Percentiles rank a stretch among this genome's conserved stretches.
These are phyloP conservation scores for Amanita fuliginea DNA, from an alignment of 768 basidiomycete species.

Conservation along the genomic window DNA sequence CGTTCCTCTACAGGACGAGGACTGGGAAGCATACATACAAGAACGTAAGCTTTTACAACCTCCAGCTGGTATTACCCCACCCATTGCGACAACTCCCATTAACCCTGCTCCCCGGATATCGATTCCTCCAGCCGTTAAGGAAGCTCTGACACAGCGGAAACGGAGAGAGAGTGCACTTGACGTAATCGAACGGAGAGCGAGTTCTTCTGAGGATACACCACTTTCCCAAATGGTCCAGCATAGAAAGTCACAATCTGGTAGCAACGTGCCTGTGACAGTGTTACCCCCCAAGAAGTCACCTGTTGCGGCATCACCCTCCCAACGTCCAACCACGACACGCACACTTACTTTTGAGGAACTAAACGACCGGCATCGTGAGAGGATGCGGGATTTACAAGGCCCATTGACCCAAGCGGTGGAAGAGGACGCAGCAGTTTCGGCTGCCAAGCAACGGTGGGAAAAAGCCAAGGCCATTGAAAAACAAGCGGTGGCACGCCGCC, in stretches of 20 bases:
- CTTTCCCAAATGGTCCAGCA: slow-evolving; percentile 21
- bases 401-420: slow-evolving; percentile 75
- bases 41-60: slow-evolving; percentile 81
- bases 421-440: slow-evolving; percentile 63
- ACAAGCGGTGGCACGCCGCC: slow-evolving; percentile 59
- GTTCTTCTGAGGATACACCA: slow-evolving; percentile 40
- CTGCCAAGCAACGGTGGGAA: slow-evolving; percentile 80
- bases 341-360: slow-evolving; percentile 82
- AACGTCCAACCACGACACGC: slow-evolving; percentile 36
- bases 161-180: slow-evolving; percentile 61
- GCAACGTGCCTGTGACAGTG: slow-evolving; percentile 30
- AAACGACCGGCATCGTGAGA: slow-evolving; percentile 75
- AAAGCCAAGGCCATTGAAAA: slow-evolving; percentile 63
- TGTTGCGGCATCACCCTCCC: slow-evolving; percentile 35
- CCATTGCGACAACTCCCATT: slow-evolving; percentile 52
- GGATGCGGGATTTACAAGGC: slow-evolving; percentile 71
- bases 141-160: slow-evolving; percentile 64
- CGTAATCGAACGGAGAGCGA: slow-evolving; percentile 24
- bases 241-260: slow-evolving; percentile 8
- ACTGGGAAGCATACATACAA: slow-evolving; percentile 81
- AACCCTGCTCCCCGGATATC: slow-evolving; percentile 33
- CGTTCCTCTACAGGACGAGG: slow-evolving; percentile 60
- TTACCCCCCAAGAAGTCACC: slow-evolving; percentile 34
- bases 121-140: slow-evolving; percentile 62
- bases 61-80: slow-evolving; percentile 69